A percentile compares a stretch with the other conserved stretches of the same genome.
These are phyloP conservation scores for Nannizziopsis arthrosporioides DNA, from an alignment of 2,329 filamentous ascomycete genomes.

Conservation along the genomic window DNA sequence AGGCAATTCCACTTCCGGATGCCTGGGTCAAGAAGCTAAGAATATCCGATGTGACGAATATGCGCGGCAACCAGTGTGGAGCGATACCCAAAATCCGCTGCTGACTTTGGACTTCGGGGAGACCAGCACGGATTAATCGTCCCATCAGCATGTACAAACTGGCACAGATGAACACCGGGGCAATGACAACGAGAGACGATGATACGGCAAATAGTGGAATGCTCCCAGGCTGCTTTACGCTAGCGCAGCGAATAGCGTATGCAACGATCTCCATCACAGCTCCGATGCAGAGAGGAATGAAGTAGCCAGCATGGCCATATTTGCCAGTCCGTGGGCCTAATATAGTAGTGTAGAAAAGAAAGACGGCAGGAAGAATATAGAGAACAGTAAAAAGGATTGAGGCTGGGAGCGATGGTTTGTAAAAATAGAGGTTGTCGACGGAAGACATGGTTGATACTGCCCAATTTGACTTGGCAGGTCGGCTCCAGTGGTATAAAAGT, in stretches of 20 bases:
- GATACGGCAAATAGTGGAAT: slow-evolving; percentile 33
- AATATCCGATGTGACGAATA: slow-evolving; percentile 40
- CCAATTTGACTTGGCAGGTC: neutral
- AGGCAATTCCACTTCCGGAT: slow-evolving; percentile 36
- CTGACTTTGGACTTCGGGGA: slow-evolving; percentile 20
- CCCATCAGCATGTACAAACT: slow-evolving; percentile 43
- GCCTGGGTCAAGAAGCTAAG: slow-evolving; percentile 38
- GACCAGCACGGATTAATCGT: slow-evolving; percentile 34
- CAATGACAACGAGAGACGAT: slow-evolving; percentile 37
- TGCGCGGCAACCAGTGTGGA: slow-evolving; percentile 32
- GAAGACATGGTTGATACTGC: neutral
- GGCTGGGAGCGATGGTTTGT: slow-evolving; percentile 35
- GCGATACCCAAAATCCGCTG: slow-evolving; percentile 31
- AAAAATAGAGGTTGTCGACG: slow-evolving; percentile 31
- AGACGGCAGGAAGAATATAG: slow-evolving; percentile 31
- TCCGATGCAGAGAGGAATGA: slow-evolving; percentile 36
- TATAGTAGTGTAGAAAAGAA: slow-evolving; percentile 34
- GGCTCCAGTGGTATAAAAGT: neutral
- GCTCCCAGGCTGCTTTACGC: slow-evolving; percentile 25
- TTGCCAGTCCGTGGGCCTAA: slow-evolving; percentile 31
- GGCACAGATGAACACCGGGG: slow-evolving; percentile 40
- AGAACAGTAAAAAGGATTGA: slow-evolving; percentile 34
- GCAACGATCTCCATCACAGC: slow-evolving; percentile 34
- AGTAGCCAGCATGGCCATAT: slow-evolving; percentile 25
- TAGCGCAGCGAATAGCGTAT: slow-evolving; percentile 33